These are phyloP conservation scores for Hymenoscyphus occultus DNA, from an alignment of 2,329 filamentous ascomycete species.

Conservation along the genomic window DNA sequence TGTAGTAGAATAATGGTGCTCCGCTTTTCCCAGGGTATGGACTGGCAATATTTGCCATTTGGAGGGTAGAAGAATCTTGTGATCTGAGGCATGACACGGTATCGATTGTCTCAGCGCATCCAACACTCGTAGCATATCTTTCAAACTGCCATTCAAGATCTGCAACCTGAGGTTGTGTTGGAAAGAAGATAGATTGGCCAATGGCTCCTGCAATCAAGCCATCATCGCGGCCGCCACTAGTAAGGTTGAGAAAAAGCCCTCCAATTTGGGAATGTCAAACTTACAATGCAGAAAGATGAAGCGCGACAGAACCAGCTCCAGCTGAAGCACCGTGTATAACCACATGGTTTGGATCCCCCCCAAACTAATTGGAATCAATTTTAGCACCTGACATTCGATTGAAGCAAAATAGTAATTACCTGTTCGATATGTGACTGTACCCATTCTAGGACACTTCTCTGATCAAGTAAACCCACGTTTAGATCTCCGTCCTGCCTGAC, in stretches of 20 bases:
- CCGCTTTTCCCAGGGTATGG: conserved; percentile 39
- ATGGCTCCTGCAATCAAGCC: conserved; percentile 32
- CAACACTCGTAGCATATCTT: conserved; percentile 35
- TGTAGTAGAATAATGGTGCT: conserved; percentile 41
- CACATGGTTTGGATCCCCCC: conserved; percentile 45
- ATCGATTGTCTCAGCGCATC: conserved; percentile 33
- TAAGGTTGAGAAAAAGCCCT: not conserved
- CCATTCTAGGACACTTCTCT: conserved; percentile 59
- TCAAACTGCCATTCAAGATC: conserved; percentile 44
- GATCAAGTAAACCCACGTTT: conserved; percentile 63
- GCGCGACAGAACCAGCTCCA: conserved; percentile 45
- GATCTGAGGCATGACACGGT: conserved; percentile 40
- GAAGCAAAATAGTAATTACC: conserved; percentile 31
- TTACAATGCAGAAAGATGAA: conserved; percentile 37
- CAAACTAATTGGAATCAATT: conserved; percentile 34
- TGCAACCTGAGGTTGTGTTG: conserved; percentile 38
- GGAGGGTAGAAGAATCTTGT: conserved; percentile 39
- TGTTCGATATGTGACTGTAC: conserved; percentile 55
- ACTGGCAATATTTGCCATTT: conserved; percentile 38
- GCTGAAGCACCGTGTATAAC: conserved; percentile 48
- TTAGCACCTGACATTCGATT: not conserved
- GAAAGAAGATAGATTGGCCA: conserved; percentile 40
- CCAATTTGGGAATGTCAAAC: not conserved
- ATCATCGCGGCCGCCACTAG: conserved; percentile 31
- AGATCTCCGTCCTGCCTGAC: conserved; percentile 54